Conservation (phyloP, 1,284 basidiomycete species). For the Moesziomyces aphidis region DNA sequence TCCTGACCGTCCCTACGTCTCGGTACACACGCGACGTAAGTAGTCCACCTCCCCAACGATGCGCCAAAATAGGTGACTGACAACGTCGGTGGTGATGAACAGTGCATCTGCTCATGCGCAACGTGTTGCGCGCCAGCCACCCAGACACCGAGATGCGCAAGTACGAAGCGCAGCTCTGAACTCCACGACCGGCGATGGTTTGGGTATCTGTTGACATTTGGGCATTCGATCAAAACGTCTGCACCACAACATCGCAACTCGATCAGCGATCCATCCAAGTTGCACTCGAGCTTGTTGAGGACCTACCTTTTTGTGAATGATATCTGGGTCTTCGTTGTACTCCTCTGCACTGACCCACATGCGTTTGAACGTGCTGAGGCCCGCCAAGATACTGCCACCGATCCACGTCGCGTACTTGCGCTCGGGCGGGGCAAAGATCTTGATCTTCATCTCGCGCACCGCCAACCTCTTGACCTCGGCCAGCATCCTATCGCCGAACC, state of each 20-base stretch:
- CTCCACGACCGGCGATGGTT: background rate
- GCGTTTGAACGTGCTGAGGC: constrained; percentile 96
- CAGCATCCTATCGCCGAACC: constrained; percentile 91
- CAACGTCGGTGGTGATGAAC: too few species aligned
- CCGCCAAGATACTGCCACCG: constrained; percentile 84
- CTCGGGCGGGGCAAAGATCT: constrained; percentile 99
- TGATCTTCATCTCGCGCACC: constrained; percentile 97
- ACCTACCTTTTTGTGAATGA: constrained; percentile 80
- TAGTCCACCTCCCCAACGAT: too few species aligned
- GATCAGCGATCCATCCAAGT: background rate
- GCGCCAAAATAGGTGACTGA: too few species aligned
- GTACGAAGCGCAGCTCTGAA: background rate
- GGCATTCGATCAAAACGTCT: background rate
- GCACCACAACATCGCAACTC: too few species aligned
- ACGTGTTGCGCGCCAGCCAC: background rate
- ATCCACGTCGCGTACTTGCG: constrained; percentile 99
- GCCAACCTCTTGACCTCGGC: constrained; percentile 96
- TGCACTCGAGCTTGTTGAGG: too few species aligned
- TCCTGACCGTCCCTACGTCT: too few species aligned
- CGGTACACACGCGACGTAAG: too few species aligned
- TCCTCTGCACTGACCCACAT: constrained; percentile 90
- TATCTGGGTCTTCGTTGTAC: constrained; percentile 98
- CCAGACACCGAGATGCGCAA: background rate
- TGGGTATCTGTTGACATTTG: background rate
- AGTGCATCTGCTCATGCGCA: background rate